A percentile compares a stretch with the other conserved stretches of the same genome.
These are phyloP conservation scores for Rhizopogon sp. DNA, from an alignment of 768 basidiomycete genomes.

Conservation along the genomic window DNA sequence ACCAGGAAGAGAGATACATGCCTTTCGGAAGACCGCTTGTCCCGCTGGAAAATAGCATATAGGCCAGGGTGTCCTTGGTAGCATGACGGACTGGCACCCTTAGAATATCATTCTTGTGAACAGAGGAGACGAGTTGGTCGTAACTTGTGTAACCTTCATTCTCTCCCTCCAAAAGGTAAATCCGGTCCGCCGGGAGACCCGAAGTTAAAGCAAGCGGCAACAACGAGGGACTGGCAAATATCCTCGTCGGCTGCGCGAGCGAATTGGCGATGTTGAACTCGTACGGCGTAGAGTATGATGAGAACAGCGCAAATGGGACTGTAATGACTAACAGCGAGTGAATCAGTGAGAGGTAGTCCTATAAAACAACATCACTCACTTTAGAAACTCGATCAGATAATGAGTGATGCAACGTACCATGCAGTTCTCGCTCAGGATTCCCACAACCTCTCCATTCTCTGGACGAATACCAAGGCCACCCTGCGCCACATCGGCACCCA, in stretches of 20 bases:
- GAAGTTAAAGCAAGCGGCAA: conserved; percentile 30
- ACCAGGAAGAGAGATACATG: conserved; percentile 13
- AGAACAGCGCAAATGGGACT: conserved; percentile 42
- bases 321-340: conserved; percentile 39
- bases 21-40: conserved; percentile 68
- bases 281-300: conserved; percentile 42
- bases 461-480: conserved; percentile 49
- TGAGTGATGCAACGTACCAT: conserved; percentile 34
- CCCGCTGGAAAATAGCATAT: conserved; percentile 66
- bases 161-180: conserved; percentile 40
- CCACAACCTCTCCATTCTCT: conserved; percentile 51
- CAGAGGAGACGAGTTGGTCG: conserved; percentile 33
- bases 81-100: conserved; percentile 36
- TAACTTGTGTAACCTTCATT: conserved; percentile 34
- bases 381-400: not conserved
- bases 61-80: conserved; percentile 47
- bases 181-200: conserved; percentile 29
- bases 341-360: conserved; percentile 45
- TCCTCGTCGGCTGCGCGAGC: conserved; percentile 37
- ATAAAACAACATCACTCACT: not conserved
- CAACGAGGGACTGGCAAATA: conserved; percentile 42
- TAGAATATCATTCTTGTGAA: conserved; percentile 30
- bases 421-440: conserved; percentile 63
- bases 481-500: conserved; percentile 35
- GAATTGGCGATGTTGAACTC: conserved; percentile 44